These are phyloP conservation scores for Solanum ossicruentum DNA, from an alignment of 257 asterid species.

Conservation along the genomic window DNA sequence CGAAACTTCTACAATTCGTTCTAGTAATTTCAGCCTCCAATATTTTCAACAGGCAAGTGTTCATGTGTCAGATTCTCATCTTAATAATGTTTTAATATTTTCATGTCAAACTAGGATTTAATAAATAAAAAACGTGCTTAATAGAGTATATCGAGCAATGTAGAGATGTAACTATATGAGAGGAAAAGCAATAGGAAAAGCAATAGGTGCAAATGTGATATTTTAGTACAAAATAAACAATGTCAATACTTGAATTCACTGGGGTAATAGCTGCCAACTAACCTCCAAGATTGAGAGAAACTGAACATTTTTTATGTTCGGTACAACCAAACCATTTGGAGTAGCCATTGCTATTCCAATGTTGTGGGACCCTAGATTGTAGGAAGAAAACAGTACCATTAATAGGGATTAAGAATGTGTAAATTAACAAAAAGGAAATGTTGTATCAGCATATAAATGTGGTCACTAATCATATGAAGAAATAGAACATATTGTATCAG, in stretches of 20 bases:
- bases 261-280: constrained; percentile 8
- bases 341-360: constrained; percentile 98
- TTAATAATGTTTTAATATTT: neutral
- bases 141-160: neutral
- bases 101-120: neutral
- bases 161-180: neutral
- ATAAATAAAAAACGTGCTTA: neutral
- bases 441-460: neutral
- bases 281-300: constrained; percentile 82
- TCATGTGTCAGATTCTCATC: neutral
- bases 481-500: neutral
- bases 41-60: neutral
- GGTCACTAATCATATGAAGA: neutral
- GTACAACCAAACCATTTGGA: constrained; percentile 88
- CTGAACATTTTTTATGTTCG: constrained; percentile 87
- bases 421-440: neutral
- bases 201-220: neutral
- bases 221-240: neutral
- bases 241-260: neutral
- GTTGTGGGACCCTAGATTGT: constrained; percentile 62
- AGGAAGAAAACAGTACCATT: neutral
- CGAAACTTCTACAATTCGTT: neutral
- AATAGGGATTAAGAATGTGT: neutral
- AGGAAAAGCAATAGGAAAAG: neutral
- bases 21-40: neutral